Base-by-base conservation (phyloP, 108 stramenopile species). In the Conticribra guillardii region DNA sequence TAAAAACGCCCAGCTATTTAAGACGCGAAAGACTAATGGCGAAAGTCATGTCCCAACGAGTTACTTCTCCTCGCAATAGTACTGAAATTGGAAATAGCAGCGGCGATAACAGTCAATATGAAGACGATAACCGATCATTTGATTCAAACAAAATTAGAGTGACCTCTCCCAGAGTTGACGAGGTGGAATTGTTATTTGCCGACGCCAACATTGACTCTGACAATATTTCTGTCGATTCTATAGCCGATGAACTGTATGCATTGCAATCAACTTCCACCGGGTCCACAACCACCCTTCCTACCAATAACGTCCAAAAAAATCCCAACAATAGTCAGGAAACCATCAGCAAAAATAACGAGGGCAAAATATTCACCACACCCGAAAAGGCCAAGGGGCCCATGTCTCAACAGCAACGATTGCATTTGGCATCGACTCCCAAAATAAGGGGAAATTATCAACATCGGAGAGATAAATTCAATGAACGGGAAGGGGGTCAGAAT, bases 351-450 rank as follows among this genome's bases (percentile, higher is more conserved):
- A 22, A 37, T 1, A 7, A 27, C 17, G 46, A 27, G 14, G 31
- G 4, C 22, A 33, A 50, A 34, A 33, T 19, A 21, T 26, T 19
- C 33, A 27, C 15, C 7, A 49, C 11, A 41, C 7, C 1, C 8
- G 29, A 19, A 2, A 53, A 49, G 11, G 21, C 1, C 14, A 49
- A 8, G 4, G n/a, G n/a, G n/a, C n/a, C n/a, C n/a, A 30, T 24
- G 17, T 49, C 50, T 28, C 59, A 53, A 44, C 32, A 71, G 16
- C 27, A 59, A 24, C 37, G 66, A 47, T 60, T 60, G 29, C 75
- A 76, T 41, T 54, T 51, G 44, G 67, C 75, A n/a, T 67, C 60
- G 46, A 76, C 75, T 1, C 75, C 75, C 16, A 69, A 76, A 37
- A 69, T 76, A 55, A 33, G 75, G 19, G 75, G 75, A 9, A 72